Evolutionary conservation across 78 protist genomes (phyloP).

Genomic region (Dictyostelium firmibasis): DNA sequence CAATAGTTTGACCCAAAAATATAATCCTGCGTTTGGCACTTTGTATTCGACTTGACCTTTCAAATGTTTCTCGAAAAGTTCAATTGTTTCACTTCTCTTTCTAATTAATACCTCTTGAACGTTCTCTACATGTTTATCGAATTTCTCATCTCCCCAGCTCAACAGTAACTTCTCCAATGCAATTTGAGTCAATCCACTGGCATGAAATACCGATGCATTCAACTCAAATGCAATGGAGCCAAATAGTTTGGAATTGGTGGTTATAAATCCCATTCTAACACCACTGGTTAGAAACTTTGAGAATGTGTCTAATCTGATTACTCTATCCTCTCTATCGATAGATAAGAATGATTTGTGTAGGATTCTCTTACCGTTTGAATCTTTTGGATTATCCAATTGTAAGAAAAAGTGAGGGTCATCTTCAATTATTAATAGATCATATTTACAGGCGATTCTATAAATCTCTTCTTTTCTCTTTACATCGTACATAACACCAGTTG

Average conservation of each 20-base stretch:
- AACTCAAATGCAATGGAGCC: neutral
- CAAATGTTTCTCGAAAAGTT: neutral
- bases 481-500: neutral
- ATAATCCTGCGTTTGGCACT: neutral
- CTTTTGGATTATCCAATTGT: neutral
- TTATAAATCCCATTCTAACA: neutral
- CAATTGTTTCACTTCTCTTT: neutral
- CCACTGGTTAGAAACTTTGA: neutral
- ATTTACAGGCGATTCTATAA: neutral
- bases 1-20: neutral
- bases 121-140: neutral
- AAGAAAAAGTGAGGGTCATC: slow-evolving; percentile 7
- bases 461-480: neutral
- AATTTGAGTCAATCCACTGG: neutral
- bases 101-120: neutral
- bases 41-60: neutral
- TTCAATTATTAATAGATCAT: neutral
- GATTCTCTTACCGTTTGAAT: neutral
- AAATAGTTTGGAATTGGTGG: neutral
- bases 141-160: neutral
- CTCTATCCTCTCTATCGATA: neutral
- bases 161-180: neutral
- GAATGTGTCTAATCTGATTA: neutral
- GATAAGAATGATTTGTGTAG: neutral
- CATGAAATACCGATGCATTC: neutral